A percentile compares a stretch with the other conserved stretches of the same genome.
phyloP scores from a whole-genome alignment of 352 stramenopile species.

The Plasmopara halstedii region DNA sequence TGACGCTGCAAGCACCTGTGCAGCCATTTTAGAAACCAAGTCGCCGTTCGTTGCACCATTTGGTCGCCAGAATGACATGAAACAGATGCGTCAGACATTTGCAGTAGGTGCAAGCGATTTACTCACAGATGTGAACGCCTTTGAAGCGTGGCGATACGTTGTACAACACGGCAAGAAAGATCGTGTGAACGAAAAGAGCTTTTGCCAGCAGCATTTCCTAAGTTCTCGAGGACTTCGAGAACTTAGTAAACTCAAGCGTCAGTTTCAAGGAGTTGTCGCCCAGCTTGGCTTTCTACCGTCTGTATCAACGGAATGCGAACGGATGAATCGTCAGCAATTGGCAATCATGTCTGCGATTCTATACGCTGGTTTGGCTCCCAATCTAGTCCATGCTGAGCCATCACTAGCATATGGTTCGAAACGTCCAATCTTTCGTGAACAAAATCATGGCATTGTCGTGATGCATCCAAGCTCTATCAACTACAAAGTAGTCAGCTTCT shows the following conservation, averaged over 20 bases:
- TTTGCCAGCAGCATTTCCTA: slow-evolving; percentile 65
- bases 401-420: slow-evolving; percentile 21
- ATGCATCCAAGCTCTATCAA: slow-evolving; percentile 75
- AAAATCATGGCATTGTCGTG: slow-evolving; percentile 38
- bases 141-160: slow-evolving; percentile 49
- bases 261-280: slow-evolving; percentile 57
- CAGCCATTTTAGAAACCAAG: slow-evolving; percentile 68
- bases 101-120: slow-evolving; percentile 54
- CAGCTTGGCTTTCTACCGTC: slow-evolving; percentile 55
- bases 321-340: slow-evolving; percentile 41
- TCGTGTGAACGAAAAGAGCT: slow-evolving; percentile 35
- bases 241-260: slow-evolving; percentile 67
- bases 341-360: slow-evolving; percentile 61
- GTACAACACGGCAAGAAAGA: slow-evolving; percentile 10
- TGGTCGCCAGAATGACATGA: slow-evolving; percentile 60
- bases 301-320: slow-evolving; percentile 3
- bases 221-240: slow-evolving; percentile 48
- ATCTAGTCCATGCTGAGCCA: slow-evolving; percentile 79
- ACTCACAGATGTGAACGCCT: slow-evolving; percentile 73
- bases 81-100: slow-evolving; percentile 51
- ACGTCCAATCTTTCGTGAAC: slow-evolving; percentile 32
- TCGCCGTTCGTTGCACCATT: slow-evolving; percentile 79
- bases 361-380: slow-evolving; percentile 85
- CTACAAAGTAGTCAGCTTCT: slow-evolving; percentile 43
- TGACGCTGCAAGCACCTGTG: slow-evolving; percentile 57